These are phyloP conservation scores for Teunomyces gatunensis DNA, from an alignment of 805 yeast species.

Conservation along the genomic window DNA sequence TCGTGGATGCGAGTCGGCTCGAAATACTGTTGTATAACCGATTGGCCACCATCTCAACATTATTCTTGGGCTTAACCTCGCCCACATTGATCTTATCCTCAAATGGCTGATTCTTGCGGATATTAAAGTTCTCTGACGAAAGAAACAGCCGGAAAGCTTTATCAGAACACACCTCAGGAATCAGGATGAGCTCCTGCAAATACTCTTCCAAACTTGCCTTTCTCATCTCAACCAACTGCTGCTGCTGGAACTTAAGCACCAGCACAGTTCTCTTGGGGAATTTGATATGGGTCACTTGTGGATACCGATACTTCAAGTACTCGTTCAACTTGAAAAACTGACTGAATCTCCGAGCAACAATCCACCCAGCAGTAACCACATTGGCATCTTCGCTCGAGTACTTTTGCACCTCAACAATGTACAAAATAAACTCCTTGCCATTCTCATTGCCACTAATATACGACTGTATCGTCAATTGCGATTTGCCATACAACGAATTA, in stretches of 20 bases:
- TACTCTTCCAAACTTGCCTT: slow-evolving; percentile 61
- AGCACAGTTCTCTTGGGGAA: slow-evolving; percentile 60
- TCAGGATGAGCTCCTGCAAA: slow-evolving; percentile 51
- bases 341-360: slow-evolving; percentile 83
- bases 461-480: slow-evolving; percentile 52
- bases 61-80: slow-evolving; percentile 9
- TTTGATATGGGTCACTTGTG: slow-evolving; percentile 46
- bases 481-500: slow-evolving; percentile 68
- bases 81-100: slow-evolving; percentile 11
- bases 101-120: slow-evolving; percentile 28
- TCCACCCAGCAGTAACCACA: slow-evolving; percentile 71
- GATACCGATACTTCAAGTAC: slow-evolving; percentile 54
- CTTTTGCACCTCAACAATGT: slow-evolving; percentile 74
- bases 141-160: slow-evolving; percentile 71
- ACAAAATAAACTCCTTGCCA: slow-evolving; percentile 62
- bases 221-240: slow-evolving; percentile 62
- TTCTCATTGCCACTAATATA: slow-evolving; percentile 55
- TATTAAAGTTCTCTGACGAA: slow-evolving; percentile 62
- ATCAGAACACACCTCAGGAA: slow-evolving; percentile 72
- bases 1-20: slow-evolving; percentile 8
- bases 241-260: slow-evolving; percentile 70
- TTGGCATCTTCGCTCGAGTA: slow-evolving; percentile 38
- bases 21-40: slow-evolving; percentile 32
- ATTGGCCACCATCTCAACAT: slow-evolving; percentile 32
- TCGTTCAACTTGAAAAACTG: slow-evolving; percentile 76